These are phyloP conservation scores for Sporothrix sp. DNA, from an alignment of 2,329 filamentous ascomycete species.

Conservation along the genomic window DNA sequence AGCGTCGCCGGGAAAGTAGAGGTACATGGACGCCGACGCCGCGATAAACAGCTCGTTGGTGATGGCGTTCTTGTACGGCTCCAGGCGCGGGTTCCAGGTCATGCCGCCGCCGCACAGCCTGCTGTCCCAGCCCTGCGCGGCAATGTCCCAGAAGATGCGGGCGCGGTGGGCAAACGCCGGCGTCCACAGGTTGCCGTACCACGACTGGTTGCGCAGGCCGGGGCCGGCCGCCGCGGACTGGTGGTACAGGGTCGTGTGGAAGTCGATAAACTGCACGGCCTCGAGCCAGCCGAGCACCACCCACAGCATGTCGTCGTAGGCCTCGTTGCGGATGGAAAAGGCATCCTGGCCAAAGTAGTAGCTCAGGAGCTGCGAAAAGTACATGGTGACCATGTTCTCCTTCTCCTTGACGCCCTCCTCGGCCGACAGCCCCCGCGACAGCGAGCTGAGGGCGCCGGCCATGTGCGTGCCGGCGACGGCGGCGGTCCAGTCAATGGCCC, in stretches of 20 bases:
- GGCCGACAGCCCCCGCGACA: slow-evolving; percentile 48
- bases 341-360: slow-evolving; percentile 85
- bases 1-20: slow-evolving; percentile 72
- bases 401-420: slow-evolving; percentile 39
- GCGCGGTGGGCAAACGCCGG: slow-evolving; percentile 73
- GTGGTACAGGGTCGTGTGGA: slow-evolving; percentile 59
- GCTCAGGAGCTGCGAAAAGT: slow-evolving; percentile 65
- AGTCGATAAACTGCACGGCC: slow-evolving; percentile 61
- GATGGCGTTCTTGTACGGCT: slow-evolving; percentile 91
- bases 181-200: slow-evolving; percentile 70
- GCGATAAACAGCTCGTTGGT: slow-evolving; percentile 87
- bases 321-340: slow-evolving; percentile 60
- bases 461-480: slow-evolving; percentile 76
- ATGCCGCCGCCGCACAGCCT: slow-evolving; percentile 77
- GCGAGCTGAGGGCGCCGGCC: slow-evolving; percentile 59
- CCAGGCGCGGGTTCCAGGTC: slow-evolving; percentile 61
- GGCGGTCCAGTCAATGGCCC: slow-evolving; percentile 85
- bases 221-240: slow-evolving; percentile 18
- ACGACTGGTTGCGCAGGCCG: slow-evolving; percentile 37
- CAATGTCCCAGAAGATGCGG: slow-evolving; percentile 76
- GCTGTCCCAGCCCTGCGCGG: slow-evolving; percentile 70
- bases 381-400: slow-evolving; percentile 72
- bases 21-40: slow-evolving; percentile 79
- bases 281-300: slow-evolving; percentile 89
- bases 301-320: slow-evolving; percentile 93